These are phyloP conservation scores for Tilletia caries DNA, from an alignment of 1,284 basidiomycete genomes.

Conservation along the genomic window DNA sequence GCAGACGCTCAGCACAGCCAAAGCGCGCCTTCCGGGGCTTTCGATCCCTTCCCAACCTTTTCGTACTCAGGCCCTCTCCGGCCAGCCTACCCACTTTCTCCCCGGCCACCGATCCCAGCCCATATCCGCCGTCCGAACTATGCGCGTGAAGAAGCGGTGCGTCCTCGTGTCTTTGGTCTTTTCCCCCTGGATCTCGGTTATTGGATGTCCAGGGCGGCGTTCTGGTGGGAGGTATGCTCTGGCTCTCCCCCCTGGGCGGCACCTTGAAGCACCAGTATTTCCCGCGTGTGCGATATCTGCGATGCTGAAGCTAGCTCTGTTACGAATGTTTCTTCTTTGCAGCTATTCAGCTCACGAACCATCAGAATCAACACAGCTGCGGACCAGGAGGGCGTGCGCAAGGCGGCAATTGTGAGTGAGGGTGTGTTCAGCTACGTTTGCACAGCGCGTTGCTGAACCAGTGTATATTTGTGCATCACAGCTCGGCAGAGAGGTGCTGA, in stretches of 20 bases:
- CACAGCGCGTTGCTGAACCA: constrained; percentile 8
- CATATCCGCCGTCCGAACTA: constrained; percentile 49
- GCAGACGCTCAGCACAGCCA: too few relatives aligned
- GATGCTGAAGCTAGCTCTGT: too few relatives aligned
- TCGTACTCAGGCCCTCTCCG: constrained; percentile 42
- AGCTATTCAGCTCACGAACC: constrained; percentile 43
- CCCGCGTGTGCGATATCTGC: background rate
- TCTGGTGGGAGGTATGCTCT: constrained; percentile 26
- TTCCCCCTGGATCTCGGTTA: background rate
- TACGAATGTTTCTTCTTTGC: background rate
- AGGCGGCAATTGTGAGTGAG: constrained; percentile 27
- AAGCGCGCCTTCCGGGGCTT: background rate
- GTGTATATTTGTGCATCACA: constrained; percentile 54
- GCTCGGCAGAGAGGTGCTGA: constrained; percentile 85
- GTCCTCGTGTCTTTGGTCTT: constrained; percentile 9
- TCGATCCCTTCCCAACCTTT: constrained; percentile 47
- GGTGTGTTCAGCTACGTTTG: background rate
- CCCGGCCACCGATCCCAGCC: constrained; percentile 45
- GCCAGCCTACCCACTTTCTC: constrained; percentile 46
- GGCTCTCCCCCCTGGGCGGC: background rate
- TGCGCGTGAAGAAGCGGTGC: constrained; percentile 48
- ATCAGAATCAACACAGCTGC: constrained; percentile 43
- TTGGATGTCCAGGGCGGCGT: background rate
- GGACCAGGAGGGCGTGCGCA: constrained; percentile 47
- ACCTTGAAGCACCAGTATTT: background rate